Evolutionary conservation across 176 grass and related monocot genomes (phyloP).

Genomic region (Zea mays): DNA sequence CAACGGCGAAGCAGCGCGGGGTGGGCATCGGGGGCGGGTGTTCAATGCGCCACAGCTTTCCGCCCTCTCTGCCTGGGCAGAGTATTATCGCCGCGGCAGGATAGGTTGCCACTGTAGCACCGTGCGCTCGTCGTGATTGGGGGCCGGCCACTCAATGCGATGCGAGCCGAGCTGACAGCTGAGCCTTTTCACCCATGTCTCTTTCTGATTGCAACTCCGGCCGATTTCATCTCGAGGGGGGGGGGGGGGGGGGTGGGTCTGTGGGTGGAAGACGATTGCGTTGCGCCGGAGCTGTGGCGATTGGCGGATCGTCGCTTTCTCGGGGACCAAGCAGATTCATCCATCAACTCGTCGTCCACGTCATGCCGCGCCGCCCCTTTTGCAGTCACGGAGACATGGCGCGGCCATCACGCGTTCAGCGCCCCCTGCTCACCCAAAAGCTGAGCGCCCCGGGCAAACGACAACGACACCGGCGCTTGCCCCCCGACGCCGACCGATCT

Average conservation of each 20-base stretch:
- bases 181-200: not conserved
- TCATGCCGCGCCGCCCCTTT: not conserved
- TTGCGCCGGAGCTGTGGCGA: not conserved
- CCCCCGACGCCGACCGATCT: conserved; percentile 3
- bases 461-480: not conserved
- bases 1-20: conserved; percentile 17
- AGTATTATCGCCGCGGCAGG: conserved; percentile 15
- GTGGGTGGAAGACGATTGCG: not conserved
- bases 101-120: not conserved
- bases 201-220: not conserved
- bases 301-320: conserved; percentile 10
- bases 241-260: too few relatives aligned
- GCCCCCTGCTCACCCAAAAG: conserved; percentile 19
- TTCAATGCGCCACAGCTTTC: conserved; percentile 42
- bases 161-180: not conserved
- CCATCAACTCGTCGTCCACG: conserved; percentile 6
- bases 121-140: not conserved
- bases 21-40: conserved; percentile 25
- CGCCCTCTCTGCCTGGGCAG: conserved; percentile 20
- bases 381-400: not conserved
- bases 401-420: conserved; percentile 7
- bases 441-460: not conserved
- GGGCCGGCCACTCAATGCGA: not conserved
- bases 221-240: not conserved
- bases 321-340: not conserved